Evolutionary conservation across 1,284 basidiomycete genomes (phyloP).

Genomic region (Afroboletus lepidellus): DNA sequence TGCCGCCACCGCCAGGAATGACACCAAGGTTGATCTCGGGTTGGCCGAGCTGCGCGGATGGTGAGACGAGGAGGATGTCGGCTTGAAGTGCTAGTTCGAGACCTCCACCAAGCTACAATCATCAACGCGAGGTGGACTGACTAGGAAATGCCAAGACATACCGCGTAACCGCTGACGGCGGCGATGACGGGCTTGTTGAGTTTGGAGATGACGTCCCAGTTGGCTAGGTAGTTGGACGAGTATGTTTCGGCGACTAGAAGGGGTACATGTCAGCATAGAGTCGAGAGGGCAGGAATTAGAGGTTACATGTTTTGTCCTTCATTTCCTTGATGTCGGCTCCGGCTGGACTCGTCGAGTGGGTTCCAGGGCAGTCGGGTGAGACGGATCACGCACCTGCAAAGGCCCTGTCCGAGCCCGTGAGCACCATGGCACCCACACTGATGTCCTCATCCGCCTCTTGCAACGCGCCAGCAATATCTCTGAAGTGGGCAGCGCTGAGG

Average conservation of each 20-base stretch:
- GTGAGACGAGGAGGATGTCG: slow-evolving; percentile 95
- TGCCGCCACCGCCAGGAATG: slow-evolving; percentile 89
- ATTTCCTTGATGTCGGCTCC: slow-evolving; percentile 94
- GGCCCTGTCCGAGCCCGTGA: slow-evolving; percentile 92
- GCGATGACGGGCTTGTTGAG: slow-evolving; percentile 94
- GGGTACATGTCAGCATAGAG: slow-evolving; percentile 1
- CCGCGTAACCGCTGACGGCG: slow-evolving; percentile 94
- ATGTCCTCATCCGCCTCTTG: slow-evolving; percentile 72
- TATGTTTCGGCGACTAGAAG: slow-evolving; percentile 79
- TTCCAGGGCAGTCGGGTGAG: neutral
- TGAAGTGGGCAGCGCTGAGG: slow-evolving; percentile 77
- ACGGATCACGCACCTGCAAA: slow-evolving; percentile 74
- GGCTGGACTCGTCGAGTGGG: slow-evolving; percentile 42
- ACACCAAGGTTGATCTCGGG: slow-evolving; percentile 98
- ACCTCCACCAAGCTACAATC: slow-evolving; percentile 83
- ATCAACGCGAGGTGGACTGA: neutral
- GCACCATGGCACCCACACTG: slow-evolving; percentile 78
- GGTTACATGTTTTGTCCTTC: slow-evolving; percentile 84
- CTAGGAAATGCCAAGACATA: slow-evolving; percentile 40
- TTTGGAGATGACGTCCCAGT: slow-evolving; percentile 78
- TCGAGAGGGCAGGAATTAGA: slow-evolving; percentile 6
- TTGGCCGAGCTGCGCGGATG: slow-evolving; percentile 92
- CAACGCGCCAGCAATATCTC: slow-evolving; percentile 76
- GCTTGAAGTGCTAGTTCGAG: slow-evolving; percentile 97
- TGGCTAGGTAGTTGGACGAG: slow-evolving; percentile 84